phyloP scores from a whole-genome alignment of 2,329 filamentous ascomycete species.

The Ceratocystis albifundus region DNA sequence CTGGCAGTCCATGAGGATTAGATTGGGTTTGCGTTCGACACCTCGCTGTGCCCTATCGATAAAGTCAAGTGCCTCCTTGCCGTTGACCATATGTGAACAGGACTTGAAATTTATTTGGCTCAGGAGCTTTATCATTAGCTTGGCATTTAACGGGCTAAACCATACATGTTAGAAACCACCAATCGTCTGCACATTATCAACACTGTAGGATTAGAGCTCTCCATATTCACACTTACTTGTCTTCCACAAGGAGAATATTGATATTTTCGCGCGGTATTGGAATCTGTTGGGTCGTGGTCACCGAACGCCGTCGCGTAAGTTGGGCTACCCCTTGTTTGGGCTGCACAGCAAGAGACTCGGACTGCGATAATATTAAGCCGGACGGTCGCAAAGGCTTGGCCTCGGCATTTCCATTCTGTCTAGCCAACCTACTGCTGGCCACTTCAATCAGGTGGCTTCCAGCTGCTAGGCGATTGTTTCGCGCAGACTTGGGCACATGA shows the following conservation, averaged over 20 bases:
- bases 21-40: conserved; percentile 49
- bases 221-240: conserved; percentile 47
- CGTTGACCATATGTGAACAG: conserved; percentile 46
- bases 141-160: conserved; percentile 21
- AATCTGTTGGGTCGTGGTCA: conserved; percentile 33
- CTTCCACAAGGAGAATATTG: conserved; percentile 68
- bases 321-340: conserved; percentile 25
- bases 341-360: background rate
- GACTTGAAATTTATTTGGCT: conserved; percentile 24
- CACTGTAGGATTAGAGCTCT: background rate
- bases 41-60: conserved; percentile 44
- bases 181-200: background rate
- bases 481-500: background rate
- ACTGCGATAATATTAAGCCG: background rate
- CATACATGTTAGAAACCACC: background rate
- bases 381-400: no score
- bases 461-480: background rate
- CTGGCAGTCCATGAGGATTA: conserved; percentile 70
- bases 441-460: background rate
- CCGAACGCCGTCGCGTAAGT: conserved; percentile 24
- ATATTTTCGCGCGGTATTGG: conserved; percentile 41
- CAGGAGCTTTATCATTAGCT: conserved; percentile 25
- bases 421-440: background rate
- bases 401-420: background rate
- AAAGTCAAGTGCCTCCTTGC: conserved; percentile 67